Percentiles rank a stretch among this genome's conserved stretches.
phyloP scores from a whole-genome alignment of 2,329 filamentous ascomycete genomes.

The Dactylellina drechsleri region DNA sequence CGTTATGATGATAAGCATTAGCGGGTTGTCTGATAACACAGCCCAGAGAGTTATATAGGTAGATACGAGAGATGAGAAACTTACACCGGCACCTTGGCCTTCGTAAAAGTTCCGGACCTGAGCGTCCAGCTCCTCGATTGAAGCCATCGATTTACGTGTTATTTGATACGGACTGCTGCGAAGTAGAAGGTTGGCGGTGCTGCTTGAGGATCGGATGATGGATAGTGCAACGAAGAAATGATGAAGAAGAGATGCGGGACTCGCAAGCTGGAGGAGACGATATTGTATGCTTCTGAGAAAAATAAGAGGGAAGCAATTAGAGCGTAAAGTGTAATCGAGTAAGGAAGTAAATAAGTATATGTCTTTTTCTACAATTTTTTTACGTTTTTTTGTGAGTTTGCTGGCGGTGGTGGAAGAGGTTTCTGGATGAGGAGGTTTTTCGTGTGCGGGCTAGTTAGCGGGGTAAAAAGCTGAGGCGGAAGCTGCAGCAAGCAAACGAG shows the following conservation, averaged over 20 bases:
- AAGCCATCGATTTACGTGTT: slow-evolving; percentile 58
- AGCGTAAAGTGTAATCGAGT: too few relatives aligned
- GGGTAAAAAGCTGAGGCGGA: too few relatives aligned
- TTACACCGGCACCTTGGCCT: slow-evolving; percentile 89
- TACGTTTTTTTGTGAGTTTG: not conserved
- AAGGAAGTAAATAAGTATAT: too few relatives aligned
- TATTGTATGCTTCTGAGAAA: not conserved
- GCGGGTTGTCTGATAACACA: not conserved
- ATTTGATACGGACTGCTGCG: slow-evolving; percentile 1
- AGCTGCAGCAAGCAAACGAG: too few relatives aligned
- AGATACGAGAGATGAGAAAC: slow-evolving; percentile 60
- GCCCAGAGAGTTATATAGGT: not conserved
- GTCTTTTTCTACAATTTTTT: not conserved
- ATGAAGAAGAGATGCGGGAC: not conserved
- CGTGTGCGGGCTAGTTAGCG: slow-evolving; percentile 17
- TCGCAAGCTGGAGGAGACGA: not conserved
- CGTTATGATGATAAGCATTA: slow-evolving; percentile 8
- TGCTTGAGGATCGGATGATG: not conserved
- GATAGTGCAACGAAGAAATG: not conserved
- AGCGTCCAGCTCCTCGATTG: slow-evolving; percentile 88
- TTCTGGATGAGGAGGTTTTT: slow-evolving; percentile 27
- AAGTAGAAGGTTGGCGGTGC: slow-evolving; percentile 1
- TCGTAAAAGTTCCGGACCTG: slow-evolving; percentile 98
- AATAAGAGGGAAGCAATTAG: too few relatives aligned
- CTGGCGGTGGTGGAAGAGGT: slow-evolving; percentile 4